These are phyloP conservation scores for Rasamsonia emersonii DNA, from an alignment of 2,329 filamentous ascomycete genomes.

Conservation along the genomic window DNA sequence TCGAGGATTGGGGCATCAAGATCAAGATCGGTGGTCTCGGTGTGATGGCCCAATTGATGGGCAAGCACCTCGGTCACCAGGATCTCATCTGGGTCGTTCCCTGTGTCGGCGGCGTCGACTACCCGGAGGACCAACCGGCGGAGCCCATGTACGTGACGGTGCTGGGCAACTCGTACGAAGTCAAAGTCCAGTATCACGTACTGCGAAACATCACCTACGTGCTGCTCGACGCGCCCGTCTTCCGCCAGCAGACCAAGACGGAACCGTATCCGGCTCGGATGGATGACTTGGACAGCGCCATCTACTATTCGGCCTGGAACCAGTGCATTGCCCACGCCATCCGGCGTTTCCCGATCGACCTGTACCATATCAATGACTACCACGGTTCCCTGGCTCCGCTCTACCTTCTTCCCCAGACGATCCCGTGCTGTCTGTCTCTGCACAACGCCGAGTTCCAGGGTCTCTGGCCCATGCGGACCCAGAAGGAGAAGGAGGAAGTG, in stretches of 20 bases:
- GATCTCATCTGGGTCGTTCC: slow-evolving; percentile 59
- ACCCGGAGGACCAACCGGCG: slow-evolving; percentile 50
- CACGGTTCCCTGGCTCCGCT: slow-evolving; percentile 56
- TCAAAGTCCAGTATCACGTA: slow-evolving; percentile 56
- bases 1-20: slow-evolving; percentile 61
- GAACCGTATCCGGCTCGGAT: slow-evolving; percentile 60
- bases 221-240: slow-evolving; percentile 58
- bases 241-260: slow-evolving; percentile 53
- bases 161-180: slow-evolving; percentile 51
- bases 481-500: slow-evolving; percentile 54
- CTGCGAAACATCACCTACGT: slow-evolving; percentile 60
- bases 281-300: slow-evolving; percentile 60
- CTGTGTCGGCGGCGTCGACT: slow-evolving; percentile 55
- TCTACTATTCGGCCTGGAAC: slow-evolving; percentile 64
- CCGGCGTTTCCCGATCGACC: slow-evolving; percentile 52
- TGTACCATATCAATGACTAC: slow-evolving; percentile 62
- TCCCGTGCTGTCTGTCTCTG: slow-evolving; percentile 55
- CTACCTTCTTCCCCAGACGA: slow-evolving; percentile 54
- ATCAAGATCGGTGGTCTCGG: slow-evolving; percentile 64
- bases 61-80: slow-evolving; percentile 55
- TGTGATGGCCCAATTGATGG: slow-evolving; percentile 64
- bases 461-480: slow-evolving; percentile 58
- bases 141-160: slow-evolving; percentile 56
- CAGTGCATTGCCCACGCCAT: slow-evolving; percentile 58
- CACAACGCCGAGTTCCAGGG: slow-evolving; percentile 65